These are phyloP conservation scores for Alternaria solani DNA, from an alignment of 2,329 filamentous ascomycete species.

Conservation along the genomic window DNA sequence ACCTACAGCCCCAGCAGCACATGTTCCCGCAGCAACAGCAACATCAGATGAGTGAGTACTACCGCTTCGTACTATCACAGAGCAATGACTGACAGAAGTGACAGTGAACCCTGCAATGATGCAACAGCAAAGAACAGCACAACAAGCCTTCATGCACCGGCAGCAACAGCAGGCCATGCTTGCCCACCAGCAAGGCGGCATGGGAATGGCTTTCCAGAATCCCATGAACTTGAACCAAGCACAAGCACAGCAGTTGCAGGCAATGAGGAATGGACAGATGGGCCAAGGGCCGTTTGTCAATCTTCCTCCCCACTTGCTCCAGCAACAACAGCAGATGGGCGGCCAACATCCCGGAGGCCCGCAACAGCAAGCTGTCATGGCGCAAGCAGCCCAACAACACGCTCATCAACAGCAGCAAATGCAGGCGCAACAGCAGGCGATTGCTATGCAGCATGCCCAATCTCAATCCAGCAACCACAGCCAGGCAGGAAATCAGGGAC, in stretches of 20 bases:
- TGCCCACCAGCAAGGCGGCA: slow-evolving; percentile 62
- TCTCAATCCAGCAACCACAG: slow-evolving; percentile 60
- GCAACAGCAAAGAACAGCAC: slow-evolving; percentile 54
- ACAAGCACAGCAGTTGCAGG: slow-evolving; percentile 42
- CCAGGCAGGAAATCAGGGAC: slow-evolving; percentile 52
- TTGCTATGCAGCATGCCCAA: slow-evolving; percentile 58
- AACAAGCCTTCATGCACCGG: slow-evolving; percentile 58
- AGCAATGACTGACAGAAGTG: slow-evolving; percentile 17
- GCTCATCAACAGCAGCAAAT: slow-evolving; percentile 54
- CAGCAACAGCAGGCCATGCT: slow-evolving; percentile 63
- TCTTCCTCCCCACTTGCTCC: slow-evolving; percentile 51
- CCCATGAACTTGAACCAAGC: slow-evolving; percentile 60
- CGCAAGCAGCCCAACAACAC: slow-evolving; percentile 55
- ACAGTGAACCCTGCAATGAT: slow-evolving; percentile 51
- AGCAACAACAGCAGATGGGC: slow-evolving; percentile 57
- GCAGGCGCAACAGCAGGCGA: slow-evolving; percentile 50
- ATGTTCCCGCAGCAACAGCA: slow-evolving; percentile 62
- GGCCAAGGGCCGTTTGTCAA: slow-evolving; percentile 34
- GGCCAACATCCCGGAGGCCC: slow-evolving; percentile 45
- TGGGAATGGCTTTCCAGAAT: slow-evolving; percentile 64
- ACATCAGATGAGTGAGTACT: slow-evolving; percentile 49
- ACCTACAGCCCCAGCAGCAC: slow-evolving; percentile 71
- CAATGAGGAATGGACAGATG: slow-evolving; percentile 36
- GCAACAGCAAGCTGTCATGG: slow-evolving; percentile 51
- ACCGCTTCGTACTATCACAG: neutral